Evolutionary conservation across 2,329 filamentous ascomycete genomes (phyloP).

Genomic region (Neoscytalidium dimidiatum): DNA sequence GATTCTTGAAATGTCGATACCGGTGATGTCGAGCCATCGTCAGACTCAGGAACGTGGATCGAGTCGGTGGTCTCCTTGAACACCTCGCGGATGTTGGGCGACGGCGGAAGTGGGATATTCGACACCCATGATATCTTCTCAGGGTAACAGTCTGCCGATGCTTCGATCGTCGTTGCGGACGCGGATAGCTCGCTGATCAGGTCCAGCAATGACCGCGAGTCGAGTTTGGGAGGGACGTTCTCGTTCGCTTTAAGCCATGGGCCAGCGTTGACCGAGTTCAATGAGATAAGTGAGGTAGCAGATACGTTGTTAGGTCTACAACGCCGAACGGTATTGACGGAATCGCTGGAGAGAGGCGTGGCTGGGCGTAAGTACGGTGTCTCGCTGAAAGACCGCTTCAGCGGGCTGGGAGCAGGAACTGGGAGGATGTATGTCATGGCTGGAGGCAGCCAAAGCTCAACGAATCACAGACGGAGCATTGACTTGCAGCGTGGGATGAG

Average conservation of each 20-base stretch:
- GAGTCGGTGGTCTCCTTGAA: constrained; percentile 8
- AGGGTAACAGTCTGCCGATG: not conserved
- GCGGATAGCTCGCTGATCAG: constrained; percentile 29
- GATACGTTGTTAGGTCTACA: constrained; percentile 27
- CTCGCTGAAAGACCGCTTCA: constrained; percentile 46
- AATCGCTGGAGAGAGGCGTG: constrained; percentile 29
- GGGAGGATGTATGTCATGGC: constrained; percentile 43
- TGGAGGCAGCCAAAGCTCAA: constrained; percentile 3
- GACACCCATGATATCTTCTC: constrained; percentile 10
- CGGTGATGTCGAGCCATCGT: not conserved
- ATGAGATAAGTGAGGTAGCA: constrained; percentile 37
- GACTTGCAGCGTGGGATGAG: constrained; percentile 7
- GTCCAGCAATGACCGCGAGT: constrained; percentile 36
- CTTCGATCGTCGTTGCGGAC: not conserved
- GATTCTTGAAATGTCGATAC: constrained; percentile 5
- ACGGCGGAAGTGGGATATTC: constrained; percentile 16
- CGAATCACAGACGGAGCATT: constrained; percentile 10
- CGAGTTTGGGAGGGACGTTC: constrained; percentile 33
- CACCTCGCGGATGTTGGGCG: constrained; percentile 17
- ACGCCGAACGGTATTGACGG: constrained; percentile 19
- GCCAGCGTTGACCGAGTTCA: constrained; percentile 27
- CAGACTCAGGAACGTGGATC: constrained; percentile 1
- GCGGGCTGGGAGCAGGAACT: constrained; percentile 39
- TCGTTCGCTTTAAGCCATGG: constrained; percentile 32
- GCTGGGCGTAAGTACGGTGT: constrained; percentile 37